These are phyloP conservation scores for Skeletonema marinoi DNA, from an alignment of 108 stramenopile species.

Conservation along the genomic window DNA sequence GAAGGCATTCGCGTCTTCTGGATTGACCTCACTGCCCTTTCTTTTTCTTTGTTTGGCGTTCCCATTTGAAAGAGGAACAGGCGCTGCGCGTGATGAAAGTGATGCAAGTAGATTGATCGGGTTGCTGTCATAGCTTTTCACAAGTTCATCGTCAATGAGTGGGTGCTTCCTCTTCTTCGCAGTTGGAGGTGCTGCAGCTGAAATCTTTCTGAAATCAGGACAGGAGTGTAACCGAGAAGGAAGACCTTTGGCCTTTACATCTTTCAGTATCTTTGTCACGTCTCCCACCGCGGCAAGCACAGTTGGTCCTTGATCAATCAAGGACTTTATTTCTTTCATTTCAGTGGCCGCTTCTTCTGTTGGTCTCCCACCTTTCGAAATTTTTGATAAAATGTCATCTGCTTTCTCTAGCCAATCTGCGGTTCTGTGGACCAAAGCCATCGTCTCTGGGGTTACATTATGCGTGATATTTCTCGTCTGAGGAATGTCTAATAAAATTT, in stretches of 20 bases:
- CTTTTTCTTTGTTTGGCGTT: slow-evolving; percentile 6
- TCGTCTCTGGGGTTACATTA: slow-evolving; percentile 9
- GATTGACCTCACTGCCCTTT: slow-evolving; percentile 4
- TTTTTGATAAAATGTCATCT: slow-evolving; percentile 6
- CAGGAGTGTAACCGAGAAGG: slow-evolving; percentile 10
- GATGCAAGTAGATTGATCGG: slow-evolving; percentile 53
- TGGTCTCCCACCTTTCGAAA: neutral
- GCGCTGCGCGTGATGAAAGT: slow-evolving; percentile 46
- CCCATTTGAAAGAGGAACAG: slow-evolving; percentile 25
- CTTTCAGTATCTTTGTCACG: slow-evolving; percentile 15
- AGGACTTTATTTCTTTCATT: slow-evolving; percentile 69
- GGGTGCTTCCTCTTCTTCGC: slow-evolving; percentile 15
- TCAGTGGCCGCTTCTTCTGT: slow-evolving; percentile 53
- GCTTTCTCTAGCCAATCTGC: slow-evolving; percentile 25
- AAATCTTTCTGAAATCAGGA: slow-evolving; percentile 6
- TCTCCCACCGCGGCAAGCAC: slow-evolving; percentile 27
- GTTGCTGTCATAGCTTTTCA: slow-evolving; percentile 14
- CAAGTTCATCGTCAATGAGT: neutral
- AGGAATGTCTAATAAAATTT: neutral
- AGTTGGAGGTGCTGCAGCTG: neutral
- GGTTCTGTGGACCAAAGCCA: slow-evolving; percentile 55
- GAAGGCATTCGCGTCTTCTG: slow-evolving; percentile 77
- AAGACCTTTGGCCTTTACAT: neutral
- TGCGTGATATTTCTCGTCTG: slow-evolving; percentile 3
- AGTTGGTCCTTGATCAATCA: slow-evolving; percentile 65